Evolutionary conservation across 108 stramenopile genomes (phyloP).

Genomic region (Fragilariopsis cylindrus): DNA sequence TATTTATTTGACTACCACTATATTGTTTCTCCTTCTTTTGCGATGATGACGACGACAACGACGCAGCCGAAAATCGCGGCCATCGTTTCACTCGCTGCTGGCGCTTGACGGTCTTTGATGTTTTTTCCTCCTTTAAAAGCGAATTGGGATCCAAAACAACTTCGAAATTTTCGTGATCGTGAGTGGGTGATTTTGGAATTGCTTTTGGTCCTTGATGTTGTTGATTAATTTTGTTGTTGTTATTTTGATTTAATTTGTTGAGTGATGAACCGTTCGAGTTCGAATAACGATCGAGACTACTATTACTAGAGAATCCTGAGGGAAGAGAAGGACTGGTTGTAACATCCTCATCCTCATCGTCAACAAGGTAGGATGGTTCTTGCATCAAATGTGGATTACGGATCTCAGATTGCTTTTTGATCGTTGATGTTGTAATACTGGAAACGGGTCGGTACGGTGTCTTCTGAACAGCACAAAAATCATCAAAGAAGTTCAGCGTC

Average conservation of each 20-base stretch:
- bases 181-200: slow-evolving; percentile 23
- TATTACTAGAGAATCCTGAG: background rate
- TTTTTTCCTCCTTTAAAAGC: background rate
- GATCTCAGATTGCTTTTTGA: background rate
- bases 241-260: background rate
- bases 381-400: background rate
- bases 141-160: slow-evolving; percentile 35
- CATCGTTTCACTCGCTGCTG: background rate
- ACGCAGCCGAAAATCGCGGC: background rate
- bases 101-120: background rate
- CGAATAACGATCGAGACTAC: background rate
- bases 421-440: background rate
- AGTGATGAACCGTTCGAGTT: background rate
- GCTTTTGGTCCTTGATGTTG: background rate
- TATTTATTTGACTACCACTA: no score
- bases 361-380: background rate
- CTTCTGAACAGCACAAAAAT: background rate
- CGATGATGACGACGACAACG: background rate
- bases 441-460: background rate
- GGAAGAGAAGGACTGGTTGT: background rate
- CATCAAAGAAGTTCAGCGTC: slow-evolving; percentile 16
- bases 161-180: slow-evolving; percentile 45
- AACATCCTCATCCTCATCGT: background rate
- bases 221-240: background rate
- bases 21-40: background rate